Base-by-base conservation (phyloP, 2,329 filamentous ascomycete species). In the Juglanconis juglandina region DNA sequence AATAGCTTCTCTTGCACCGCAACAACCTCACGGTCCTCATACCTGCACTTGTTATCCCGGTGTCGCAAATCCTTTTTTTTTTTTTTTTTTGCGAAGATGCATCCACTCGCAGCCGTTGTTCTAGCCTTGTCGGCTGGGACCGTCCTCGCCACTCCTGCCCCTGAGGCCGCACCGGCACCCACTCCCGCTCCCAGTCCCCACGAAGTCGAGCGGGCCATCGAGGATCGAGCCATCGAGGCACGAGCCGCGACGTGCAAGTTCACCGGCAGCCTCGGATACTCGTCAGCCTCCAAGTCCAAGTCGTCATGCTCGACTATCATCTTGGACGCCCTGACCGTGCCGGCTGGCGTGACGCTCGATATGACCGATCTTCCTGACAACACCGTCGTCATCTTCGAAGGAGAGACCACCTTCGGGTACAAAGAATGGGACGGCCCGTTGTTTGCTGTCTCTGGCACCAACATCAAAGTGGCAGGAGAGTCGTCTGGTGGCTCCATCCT, bases 341-440 rank as follows among this genome's bases (percentile, higher is more conserved):
- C 75, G 3, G 67, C 73, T 3, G 72, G 72, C 17, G 67, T 66
- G 47, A 76, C 73, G 9, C 70, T 77, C 11, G 72, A 76, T 56
- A 62, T 77, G 53, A 71, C 68, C 17, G 66, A 66, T 24, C 65
- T 76, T 5, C 67, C 68, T 17, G 62, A 67, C 3, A 72, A 70
- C 14, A 73, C 74, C 13, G 68, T 64, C 34, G 61, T 62, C 53
- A 83, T 82, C 66, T 63, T 63, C 47, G 42, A 56, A n/a, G 53
- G 53, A n/a, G 63, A 58, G 33, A 63, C 54, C n/a, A 60, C 63
- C 5, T 59, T 54, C 33, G 59, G 78, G 13, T 88, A 88, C 74
- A 76, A 84, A 65, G 82, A 87, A 67, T 90, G 87, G 87, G 70
- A 71, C 1, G 87, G 87, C 0, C 87, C 87, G 3, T 34, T 60